phyloP scores from a whole-genome alignment of 2,329 filamentous ascomycete genomes.

The Zymoseptoria passerinii region DNA sequence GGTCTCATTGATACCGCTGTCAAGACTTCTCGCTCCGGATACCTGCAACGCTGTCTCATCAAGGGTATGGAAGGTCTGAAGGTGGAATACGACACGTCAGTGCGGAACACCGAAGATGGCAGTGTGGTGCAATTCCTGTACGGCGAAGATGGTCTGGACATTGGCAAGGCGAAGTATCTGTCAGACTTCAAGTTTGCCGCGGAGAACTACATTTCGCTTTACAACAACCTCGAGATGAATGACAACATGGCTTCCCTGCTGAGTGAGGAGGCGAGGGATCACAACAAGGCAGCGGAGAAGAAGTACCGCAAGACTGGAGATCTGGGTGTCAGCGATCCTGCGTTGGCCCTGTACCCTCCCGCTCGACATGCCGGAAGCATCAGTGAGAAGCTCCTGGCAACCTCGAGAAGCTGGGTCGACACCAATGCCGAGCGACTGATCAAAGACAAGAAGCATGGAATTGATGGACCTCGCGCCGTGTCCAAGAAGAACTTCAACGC shows the following conservation, averaged over 20 bases:
- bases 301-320: conserved; percentile 66
- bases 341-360: conserved; percentile 64
- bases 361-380: conserved; percentile 74
- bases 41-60: conserved; percentile 91
- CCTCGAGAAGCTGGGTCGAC: conserved; percentile 68
- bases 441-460: conserved; percentile 51
- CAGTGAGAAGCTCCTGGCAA: conserved; percentile 74
- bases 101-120: conserved; percentile 79
- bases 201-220: conserved; percentile 73
- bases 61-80: conserved; percentile 96
- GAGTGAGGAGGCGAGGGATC: conserved; percentile 56
- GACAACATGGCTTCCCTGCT: conserved; percentile 47
- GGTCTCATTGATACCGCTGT: conserved; percentile 98
- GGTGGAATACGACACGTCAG: conserved; percentile 87
- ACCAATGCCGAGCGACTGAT: conserved; percentile 57
- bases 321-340: conserved; percentile 63
- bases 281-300: conserved; percentile 64
- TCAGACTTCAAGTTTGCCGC: conserved; percentile 84
- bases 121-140: conserved; percentile 92
- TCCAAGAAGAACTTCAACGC: conserved; percentile 69
- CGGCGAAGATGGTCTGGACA: conserved; percentile 90
- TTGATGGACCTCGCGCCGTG: conserved; percentile 33
- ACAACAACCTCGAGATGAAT: conserved; percentile 63
- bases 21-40: conserved; percentile 94
- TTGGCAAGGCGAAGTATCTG: conserved; percentile 88